Percentiles rank a stretch among this genome's conserved stretches.
Evolutionary conservation across 31 red algal species (phyloP).

Genomic region (Porphyra umbilicalis): DNA sequence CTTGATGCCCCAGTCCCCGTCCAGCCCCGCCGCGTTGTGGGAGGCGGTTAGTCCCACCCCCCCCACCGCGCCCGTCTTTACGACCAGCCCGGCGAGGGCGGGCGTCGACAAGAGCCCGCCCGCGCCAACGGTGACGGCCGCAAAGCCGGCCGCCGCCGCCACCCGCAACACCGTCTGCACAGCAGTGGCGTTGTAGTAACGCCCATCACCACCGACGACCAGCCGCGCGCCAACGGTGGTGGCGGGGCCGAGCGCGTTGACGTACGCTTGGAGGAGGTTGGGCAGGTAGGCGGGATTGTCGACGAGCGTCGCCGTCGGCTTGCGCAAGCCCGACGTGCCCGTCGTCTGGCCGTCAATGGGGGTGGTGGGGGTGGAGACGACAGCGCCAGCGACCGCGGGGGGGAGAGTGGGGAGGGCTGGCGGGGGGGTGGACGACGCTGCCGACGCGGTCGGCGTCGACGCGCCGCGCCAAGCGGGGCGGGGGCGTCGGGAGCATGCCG

Average conservation of each 20-base stretch:
- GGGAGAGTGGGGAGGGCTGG: not conserved
- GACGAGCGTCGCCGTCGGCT: constrained; percentile 33
- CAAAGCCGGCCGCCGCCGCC: constrained; percentile 48
- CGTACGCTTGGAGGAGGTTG: constrained; percentile 69
- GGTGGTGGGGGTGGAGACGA: constrained; percentile 27
- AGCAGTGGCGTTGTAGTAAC: constrained; percentile 55
- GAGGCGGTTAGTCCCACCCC: constrained; percentile 86
- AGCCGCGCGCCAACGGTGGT: constrained; percentile 13
- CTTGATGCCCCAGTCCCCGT: constrained; percentile 76
- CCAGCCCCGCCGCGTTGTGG: constrained; percentile 68
- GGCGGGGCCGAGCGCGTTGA: constrained; percentile 42
- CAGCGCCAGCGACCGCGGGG: constrained; percentile 4
- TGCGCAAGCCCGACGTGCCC: constrained; percentile 86
- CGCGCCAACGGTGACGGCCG: constrained; percentile 35
- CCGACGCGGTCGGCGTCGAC: no score
- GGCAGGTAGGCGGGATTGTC: constrained; percentile 34
- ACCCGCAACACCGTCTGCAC: constrained; percentile 54
- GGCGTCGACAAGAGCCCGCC: constrained; percentile 70
- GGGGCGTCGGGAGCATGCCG: no score
- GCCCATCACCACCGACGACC: constrained; percentile 73
- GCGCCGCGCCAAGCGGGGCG: no score
- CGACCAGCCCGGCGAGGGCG: constrained; percentile 60
- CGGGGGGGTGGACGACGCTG: no score
- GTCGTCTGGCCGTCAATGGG: constrained; percentile 85
- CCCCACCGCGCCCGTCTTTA: constrained; percentile 17